Percentiles rank a stretch among this genome's conserved stretches.
phyloP scores from a whole-genome alignment of 176 grass and related monocot species.

The Carex cristatella region DNA sequence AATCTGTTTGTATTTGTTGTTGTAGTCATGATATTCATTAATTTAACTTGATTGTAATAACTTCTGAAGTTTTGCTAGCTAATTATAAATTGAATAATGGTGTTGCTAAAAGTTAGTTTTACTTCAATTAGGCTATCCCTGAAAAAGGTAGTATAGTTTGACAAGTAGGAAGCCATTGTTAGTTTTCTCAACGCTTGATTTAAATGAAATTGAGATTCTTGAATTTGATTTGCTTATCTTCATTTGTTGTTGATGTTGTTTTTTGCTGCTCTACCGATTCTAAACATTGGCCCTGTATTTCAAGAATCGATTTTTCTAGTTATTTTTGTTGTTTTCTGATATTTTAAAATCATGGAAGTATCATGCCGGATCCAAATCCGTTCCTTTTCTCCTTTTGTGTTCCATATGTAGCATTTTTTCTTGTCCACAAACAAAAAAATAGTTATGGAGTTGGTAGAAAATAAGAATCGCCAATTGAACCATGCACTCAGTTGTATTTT shows the following conservation, averaged over 20 bases:
- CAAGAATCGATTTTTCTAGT: too few species aligned
- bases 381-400: too few species aligned
- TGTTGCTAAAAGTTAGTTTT: background rate
- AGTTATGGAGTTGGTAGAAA: too few species aligned
- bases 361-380: too few species aligned
- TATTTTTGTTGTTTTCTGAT: too few species aligned
- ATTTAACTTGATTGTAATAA: conserved; percentile 5
- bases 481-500: too few species aligned
- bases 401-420: too few species aligned
- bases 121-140: background rate
- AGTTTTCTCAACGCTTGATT: background rate
- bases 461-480: too few species aligned
- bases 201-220: background rate
- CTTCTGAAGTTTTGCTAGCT: background rate
- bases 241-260: too few species aligned
- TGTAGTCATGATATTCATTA: conserved; percentile 7
- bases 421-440: too few species aligned
- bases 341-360: too few species aligned
- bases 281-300: background rate
- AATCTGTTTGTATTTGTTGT: background rate
- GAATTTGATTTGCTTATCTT: background rate
- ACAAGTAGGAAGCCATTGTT: background rate
- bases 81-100: background rate
- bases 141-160: background rate
- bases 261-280: background rate